Conservation (phyloP, 257 asterid genomes). For the Dorcoceras hygrometricum region DNA sequence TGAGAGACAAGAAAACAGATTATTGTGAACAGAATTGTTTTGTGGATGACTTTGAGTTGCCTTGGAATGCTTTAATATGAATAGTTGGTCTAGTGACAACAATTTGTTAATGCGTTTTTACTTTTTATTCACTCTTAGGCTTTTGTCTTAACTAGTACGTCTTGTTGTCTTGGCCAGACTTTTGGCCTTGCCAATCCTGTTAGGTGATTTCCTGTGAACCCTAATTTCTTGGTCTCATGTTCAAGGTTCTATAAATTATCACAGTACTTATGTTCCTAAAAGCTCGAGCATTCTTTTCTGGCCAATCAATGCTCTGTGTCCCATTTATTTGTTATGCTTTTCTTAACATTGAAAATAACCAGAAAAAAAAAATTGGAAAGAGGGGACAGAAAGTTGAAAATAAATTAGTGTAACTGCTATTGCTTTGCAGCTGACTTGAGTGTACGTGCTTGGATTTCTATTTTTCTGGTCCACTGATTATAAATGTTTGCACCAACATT, state of each 20-base stretch:
- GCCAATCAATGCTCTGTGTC: background rate
- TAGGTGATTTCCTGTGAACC: background rate
- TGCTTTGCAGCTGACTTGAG: background rate
- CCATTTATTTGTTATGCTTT: background rate
- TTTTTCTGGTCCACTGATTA: background rate
- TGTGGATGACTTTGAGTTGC: constrained; percentile 10
- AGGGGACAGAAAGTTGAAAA: too few species aligned
- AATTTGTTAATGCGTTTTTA: too few species aligned
- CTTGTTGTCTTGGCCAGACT: background rate
- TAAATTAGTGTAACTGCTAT: background rate
- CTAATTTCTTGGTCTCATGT: background rate
- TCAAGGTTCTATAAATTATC: background rate
- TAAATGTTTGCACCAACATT: too few species aligned
- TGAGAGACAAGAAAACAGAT: constrained; percentile 5
- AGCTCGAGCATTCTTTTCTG: background rate
- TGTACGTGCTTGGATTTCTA: background rate
- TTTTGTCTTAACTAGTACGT: background rate
- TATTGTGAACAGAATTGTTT: constrained; percentile 1
- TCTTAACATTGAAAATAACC: background rate
- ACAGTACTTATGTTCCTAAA: background rate
- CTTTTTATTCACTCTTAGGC: background rate
- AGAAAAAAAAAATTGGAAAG: too few species aligned
- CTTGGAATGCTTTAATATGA: constrained; percentile 4
- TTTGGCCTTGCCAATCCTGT: background rate
- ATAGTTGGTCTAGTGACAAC: background rate